Base-by-base conservation (phyloP, 106 monocot genomes). In the Ottelia alismoides region DNA sequence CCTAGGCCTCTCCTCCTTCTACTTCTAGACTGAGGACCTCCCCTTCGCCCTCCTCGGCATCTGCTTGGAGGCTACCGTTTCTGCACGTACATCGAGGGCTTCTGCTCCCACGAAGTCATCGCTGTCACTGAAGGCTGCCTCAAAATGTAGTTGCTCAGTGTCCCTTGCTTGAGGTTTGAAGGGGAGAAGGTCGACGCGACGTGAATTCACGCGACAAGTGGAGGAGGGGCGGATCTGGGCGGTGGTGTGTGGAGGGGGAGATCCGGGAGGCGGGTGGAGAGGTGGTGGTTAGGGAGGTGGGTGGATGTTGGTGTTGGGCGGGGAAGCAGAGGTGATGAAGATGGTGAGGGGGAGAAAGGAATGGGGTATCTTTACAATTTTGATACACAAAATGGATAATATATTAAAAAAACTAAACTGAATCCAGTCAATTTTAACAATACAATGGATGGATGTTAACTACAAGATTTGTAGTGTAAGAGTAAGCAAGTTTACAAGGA, bases 21-120 rank as follows among this genome's bases (percentile, higher is more conserved):
- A 98, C 63, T 98, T 71, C 82, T 98, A 90, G 98, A 63, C 85
- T 6, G 98, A 98, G 58, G 98, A 98, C 52, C 11, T 98, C 11
- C 64, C 70, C 2, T 60, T 64, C 0, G 98, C 98, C 17, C 62
- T 98, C 31, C 51, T 51, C 9, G 57, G 61, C 1, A 20, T 60
- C 23, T 2, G 11, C 7, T 62, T 70, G 1, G 2, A 19, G 22
- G 73, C 77, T n/a, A 62, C 82, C 0, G 45, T 52, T 0, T 65
- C 40, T 35, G 71, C 14, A 28, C 72, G 17, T 48, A 72, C 21
- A 49, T 66, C 21, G 90, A 90, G 11, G 98, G 98, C 0, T 98
- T 75, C 79, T 67, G 72, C 45, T 61, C 72, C 24, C 47, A 30
- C 11, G 82, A 98, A 55, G 63, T 98, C 11, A 20, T 53, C 17